phyloP scores from a whole-genome alignment of 768 basidiomycete species.

The Lactarius hatsudake region DNA sequence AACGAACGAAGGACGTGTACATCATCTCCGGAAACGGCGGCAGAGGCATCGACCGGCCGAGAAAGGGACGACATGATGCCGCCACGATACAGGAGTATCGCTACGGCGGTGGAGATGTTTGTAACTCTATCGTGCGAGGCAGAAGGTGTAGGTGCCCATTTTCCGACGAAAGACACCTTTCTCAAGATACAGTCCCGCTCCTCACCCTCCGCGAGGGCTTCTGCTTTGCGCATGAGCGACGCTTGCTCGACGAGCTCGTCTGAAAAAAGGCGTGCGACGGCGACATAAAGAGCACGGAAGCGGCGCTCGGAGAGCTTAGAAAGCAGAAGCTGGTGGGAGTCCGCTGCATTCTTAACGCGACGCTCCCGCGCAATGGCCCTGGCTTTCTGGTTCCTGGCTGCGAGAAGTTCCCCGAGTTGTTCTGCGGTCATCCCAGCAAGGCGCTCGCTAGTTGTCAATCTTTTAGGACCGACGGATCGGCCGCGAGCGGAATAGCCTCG shows the following conservation, averaged over 20 bases:
- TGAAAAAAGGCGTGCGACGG: slow-evolving; percentile 59
- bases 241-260: slow-evolving; percentile 50
- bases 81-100: slow-evolving; percentile 47
- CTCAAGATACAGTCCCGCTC: slow-evolving; percentile 35
- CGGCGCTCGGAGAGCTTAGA: slow-evolving; percentile 45
- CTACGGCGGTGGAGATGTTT: slow-evolving; percentile 63
- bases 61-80: slow-evolving; percentile 29
- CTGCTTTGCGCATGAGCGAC: slow-evolving; percentile 38
- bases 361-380: slow-evolving; percentile 22
- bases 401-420: neutral
- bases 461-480: neutral
- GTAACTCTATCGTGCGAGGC: slow-evolving; percentile 60
- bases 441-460: slow-evolving; percentile 23
- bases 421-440: slow-evolving; percentile 27
- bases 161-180: slow-evolving; percentile 55
- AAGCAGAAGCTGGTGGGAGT: slow-evolving; percentile 39
- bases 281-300: slow-evolving; percentile 62
- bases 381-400: slow-evolving; percentile 21
- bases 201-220: slow-evolving; percentile 35
- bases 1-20: slow-evolving; percentile 50
- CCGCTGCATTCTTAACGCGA: slow-evolving; percentile 30
- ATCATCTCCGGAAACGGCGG: slow-evolving; percentile 37
- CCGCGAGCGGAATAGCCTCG: neutral
- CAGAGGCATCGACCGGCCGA: slow-evolving; percentile 25
- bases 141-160: slow-evolving; percentile 67